A percentile compares a stretch with the other conserved stretches of the same genome.
These are phyloP conservation scores for Candida sonorensis DNA, from an alignment of 805 yeast genomes.

Conservation along the genomic window DNA sequence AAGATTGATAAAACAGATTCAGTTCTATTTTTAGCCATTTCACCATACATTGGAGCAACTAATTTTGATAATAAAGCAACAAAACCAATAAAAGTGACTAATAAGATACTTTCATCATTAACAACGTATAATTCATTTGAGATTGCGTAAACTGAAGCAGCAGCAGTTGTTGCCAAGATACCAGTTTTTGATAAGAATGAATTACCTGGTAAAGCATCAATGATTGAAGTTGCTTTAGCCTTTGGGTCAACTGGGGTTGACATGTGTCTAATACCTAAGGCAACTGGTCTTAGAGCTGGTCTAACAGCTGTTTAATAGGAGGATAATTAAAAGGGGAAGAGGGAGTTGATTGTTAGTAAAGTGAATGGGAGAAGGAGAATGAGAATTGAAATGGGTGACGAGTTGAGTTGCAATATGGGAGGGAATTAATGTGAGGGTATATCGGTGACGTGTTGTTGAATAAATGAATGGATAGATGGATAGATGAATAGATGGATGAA, in stretches of 20 bases:
- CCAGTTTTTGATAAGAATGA: slow-evolving; percentile 87
- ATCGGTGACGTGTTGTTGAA: no score
- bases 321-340: no score
- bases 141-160: slow-evolving; percentile 90
- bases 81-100: slow-evolving; percentile 74
- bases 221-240: slow-evolving; percentile 81
- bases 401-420: no score
- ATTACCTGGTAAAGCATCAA: slow-evolving; percentile 92
- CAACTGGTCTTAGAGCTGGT: slow-evolving; percentile 21
- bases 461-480: no score
- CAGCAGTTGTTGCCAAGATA: slow-evolving; percentile 87
- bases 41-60: slow-evolving; percentile 91
- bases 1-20: slow-evolving; percentile 46
- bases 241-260: slow-evolving; percentile 75
- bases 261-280: slow-evolving; percentile 39
- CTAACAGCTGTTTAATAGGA: slow-evolving; percentile 25
- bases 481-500: no score
- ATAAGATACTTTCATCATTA: slow-evolving; percentile 88
- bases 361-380: no score
- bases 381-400: no score
- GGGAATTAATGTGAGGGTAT: no score
- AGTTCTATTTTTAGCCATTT: slow-evolving; percentile 84
- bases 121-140: slow-evolving; percentile 88
- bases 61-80: slow-evolving; percentile 72
- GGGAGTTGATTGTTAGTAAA: neutral